Percentiles rank a stretch among this genome's conserved stretches.
Evolutionary conservation across 164 flowering plant species (phyloP).

Genomic region (Buxus sempervirens): DNA sequence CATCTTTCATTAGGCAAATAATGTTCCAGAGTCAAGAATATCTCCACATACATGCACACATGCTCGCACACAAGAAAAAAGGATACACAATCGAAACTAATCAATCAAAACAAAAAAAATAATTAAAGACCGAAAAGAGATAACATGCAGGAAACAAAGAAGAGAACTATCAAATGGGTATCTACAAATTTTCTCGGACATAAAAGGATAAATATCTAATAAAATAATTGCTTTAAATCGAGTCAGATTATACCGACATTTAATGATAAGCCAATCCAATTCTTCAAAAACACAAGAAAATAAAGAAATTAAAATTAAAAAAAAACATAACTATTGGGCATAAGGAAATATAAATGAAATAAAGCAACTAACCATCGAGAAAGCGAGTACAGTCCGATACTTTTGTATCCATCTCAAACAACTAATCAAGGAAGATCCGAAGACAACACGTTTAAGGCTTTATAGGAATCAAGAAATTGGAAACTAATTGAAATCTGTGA

Average conservation of each 20-base stretch:
- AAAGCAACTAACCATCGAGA: constrained; percentile 19
- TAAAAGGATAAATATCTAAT: background rate
- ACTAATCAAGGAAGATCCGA: too few species aligned
- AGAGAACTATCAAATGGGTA: background rate
- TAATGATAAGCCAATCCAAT: background rate
- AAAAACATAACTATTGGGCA: background rate
- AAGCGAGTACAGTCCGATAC: constrained; percentile 10
- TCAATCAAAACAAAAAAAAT: too few species aligned
- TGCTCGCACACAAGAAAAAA: too few species aligned
- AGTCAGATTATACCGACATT: background rate
- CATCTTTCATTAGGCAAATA: too few species aligned
- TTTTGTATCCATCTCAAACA: constrained; percentile 20
- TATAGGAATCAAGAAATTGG: constrained; percentile 66
- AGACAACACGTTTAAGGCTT: constrained; percentile 30
- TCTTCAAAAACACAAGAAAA: background rate
- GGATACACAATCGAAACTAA: too few species aligned
- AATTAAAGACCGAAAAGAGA: background rate
- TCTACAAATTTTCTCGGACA: background rate
- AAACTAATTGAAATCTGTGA: constrained; percentile 55
- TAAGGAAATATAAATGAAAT: background rate
- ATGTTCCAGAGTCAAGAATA: too few species aligned
- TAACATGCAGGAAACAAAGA: background rate
- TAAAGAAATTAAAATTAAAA: too few species aligned
- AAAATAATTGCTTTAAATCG: background rate
- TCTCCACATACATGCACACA: too few species aligned